Conservation (phyloP, 257 asterid genomes). For the Primulina eburnea region DNA sequence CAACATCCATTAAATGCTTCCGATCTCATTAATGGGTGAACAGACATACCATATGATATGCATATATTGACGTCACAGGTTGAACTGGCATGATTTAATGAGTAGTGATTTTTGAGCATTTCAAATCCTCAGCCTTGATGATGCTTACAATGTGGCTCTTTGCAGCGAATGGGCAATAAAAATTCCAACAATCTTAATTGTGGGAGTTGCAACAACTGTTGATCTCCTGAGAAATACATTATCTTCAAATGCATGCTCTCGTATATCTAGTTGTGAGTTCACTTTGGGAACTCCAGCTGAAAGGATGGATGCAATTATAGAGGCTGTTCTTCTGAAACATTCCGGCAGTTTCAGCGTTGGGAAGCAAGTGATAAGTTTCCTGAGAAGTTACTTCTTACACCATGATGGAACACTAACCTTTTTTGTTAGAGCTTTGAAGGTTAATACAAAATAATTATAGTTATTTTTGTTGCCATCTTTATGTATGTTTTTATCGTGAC, state of each 20-base stretch:
- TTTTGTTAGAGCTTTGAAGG: constrained; percentile 82
- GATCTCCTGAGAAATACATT: constrained; percentile 61
- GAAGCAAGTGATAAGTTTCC: constrained; percentile 57
- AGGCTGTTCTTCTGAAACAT: constrained; percentile 61
- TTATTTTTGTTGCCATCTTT: neutral
- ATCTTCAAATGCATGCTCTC: constrained; percentile 53
- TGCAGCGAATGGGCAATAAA: constrained; percentile 88
- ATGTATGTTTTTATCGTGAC: constrained; percentile 20
- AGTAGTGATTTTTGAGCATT: constrained; percentile 15
- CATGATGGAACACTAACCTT: constrained; percentile 92
- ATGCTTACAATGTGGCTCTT: constrained; percentile 30
- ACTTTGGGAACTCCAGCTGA: constrained; percentile 69
- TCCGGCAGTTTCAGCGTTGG: constrained; percentile 64
- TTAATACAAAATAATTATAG: constrained; percentile 26
- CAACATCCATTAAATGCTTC: neutral
- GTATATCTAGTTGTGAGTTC: constrained; percentile 58
- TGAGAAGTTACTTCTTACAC: constrained; percentile 74
- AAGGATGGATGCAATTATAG: constrained; percentile 79
- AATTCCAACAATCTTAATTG: constrained; percentile 67
- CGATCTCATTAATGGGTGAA: neutral
- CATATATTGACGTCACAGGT: neutral
- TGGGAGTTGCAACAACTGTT: constrained; percentile 83
- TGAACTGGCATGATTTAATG: neutral
- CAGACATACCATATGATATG: neutral
- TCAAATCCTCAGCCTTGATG: constrained; percentile 19